phyloP scores from a whole-genome alignment of 805 yeast genomes.

The Yamadazyma nakazawae region DNA sequence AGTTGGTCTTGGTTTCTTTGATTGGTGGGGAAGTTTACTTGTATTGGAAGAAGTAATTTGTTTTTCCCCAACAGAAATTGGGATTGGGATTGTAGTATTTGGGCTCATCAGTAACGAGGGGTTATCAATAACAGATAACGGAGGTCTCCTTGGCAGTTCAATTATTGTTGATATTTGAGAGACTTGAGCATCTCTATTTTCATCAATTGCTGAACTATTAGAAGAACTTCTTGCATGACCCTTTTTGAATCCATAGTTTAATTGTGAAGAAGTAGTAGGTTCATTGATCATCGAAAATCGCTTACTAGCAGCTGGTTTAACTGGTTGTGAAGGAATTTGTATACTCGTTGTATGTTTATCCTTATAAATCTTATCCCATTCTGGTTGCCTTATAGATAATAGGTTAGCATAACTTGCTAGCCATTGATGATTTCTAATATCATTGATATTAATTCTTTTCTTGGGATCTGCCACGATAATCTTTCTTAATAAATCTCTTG shows the following conservation, averaged over 20 bases:
- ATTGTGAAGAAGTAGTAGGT: slow-evolving; percentile 32
- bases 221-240: slow-evolving; percentile 35
- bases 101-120: slow-evolving; percentile 2
- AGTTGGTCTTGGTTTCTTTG: slow-evolving; percentile 74
- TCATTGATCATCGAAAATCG: slow-evolving; percentile 45
- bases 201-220: slow-evolving; percentile 12
- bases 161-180: slow-evolving; percentile 11
- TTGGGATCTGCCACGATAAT: slow-evolving; percentile 83
- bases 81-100: slow-evolving; percentile 7
- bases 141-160: slow-evolving; percentile 17
- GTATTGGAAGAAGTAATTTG: slow-evolving; percentile 16
- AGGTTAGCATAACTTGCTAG: slow-evolving; percentile 77
- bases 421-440: slow-evolving; percentile 85
- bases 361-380: slow-evolving; percentile 71
- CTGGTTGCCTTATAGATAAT: slow-evolving; percentile 78
- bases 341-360: slow-evolving; percentile 21
- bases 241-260: slow-evolving; percentile 23
- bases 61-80: slow-evolving; percentile 1
- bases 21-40: slow-evolving; percentile 40
- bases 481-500: slow-evolving; percentile 84
- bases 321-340: slow-evolving; percentile 5
- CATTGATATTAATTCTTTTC: slow-evolving; percentile 64
- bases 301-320: slow-evolving; percentile 26
- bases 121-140: slow-evolving; percentile 10
- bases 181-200: not conserved